These are phyloP conservation scores for Metarhizium album DNA, from an alignment of 2,329 filamentous ascomycete genomes.

Conservation along the genomic window DNA sequence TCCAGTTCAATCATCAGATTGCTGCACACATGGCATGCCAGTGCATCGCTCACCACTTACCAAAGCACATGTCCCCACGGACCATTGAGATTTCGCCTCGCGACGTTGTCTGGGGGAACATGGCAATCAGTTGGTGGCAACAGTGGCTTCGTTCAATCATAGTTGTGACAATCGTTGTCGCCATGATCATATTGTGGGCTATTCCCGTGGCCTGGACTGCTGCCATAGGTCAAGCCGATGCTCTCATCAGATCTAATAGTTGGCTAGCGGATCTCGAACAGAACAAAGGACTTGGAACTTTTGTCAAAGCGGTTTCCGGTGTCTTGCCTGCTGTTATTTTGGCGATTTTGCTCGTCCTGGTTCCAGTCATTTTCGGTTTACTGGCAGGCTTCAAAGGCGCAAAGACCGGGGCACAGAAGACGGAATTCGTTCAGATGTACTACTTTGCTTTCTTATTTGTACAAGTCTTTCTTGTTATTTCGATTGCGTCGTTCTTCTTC, in stretches of 20 bases:
- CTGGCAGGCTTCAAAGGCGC: conserved; percentile 66
- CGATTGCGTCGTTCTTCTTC: conserved; percentile 63
- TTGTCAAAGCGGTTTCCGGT: conserved; percentile 63
- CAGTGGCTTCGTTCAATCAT: conserved; percentile 62
- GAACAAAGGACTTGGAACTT: conserved; percentile 48
- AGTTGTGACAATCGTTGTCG: conserved; percentile 54
- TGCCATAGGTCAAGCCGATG: conserved; percentile 64
- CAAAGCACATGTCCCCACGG: conserved; percentile 85
- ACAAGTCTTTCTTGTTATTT: conserved; percentile 88
- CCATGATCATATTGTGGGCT: conserved; percentile 80
- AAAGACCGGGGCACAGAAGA: conserved; percentile 69
- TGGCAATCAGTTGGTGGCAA: conserved; percentile 93
- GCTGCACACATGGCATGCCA: conserved; percentile 98
- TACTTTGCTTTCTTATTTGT: conserved; percentile 94
- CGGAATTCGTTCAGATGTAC: conserved; percentile 79
- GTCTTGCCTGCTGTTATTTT: conserved; percentile 72
- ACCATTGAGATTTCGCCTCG: conserved; percentile 88
- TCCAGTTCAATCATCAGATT: conserved; percentile 97
- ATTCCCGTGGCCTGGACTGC: conserved; percentile 85
- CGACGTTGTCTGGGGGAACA: conserved; percentile 94
- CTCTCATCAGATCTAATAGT: conserved; percentile 50
- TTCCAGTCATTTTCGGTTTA: conserved; percentile 68
- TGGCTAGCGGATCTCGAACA: conserved; percentile 63
- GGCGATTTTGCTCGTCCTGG: conserved; percentile 64
- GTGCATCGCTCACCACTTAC: conserved; percentile 78